Conservation (phyloP, 106 monocot genomes). For the Dendrobium chrysotoxum region DNA sequence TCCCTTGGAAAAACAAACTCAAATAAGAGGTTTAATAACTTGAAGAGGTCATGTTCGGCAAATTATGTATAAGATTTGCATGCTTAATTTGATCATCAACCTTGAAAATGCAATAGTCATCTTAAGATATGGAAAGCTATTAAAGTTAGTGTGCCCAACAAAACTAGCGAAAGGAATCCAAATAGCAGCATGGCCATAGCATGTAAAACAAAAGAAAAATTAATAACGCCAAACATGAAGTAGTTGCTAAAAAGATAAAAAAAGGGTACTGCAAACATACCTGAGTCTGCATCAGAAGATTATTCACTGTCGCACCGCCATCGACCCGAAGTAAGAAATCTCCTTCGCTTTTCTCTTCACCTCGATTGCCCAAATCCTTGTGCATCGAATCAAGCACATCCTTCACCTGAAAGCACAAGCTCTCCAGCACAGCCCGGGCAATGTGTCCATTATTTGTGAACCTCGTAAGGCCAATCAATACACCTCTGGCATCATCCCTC, state of each 20-base stretch:
- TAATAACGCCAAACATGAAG: background rate
- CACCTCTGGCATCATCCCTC: constrained; percentile 88
- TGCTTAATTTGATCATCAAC: background rate
- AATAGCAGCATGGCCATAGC: background rate
- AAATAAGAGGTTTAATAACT: background rate
- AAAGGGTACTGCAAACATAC: constrained; percentile 23
- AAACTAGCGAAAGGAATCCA: background rate
- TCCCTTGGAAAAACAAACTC: background rate
- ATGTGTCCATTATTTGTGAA: constrained; percentile 75
- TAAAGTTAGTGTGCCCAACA: background rate
- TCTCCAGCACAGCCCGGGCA: constrained; percentile 79
- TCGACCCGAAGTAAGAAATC: constrained; percentile 83
- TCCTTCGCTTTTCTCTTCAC: constrained; percentile 22
- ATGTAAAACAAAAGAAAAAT: background rate
- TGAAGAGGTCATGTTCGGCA: background rate
- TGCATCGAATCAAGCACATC: constrained; percentile 91
- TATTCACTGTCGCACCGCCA: constrained; percentile 88
- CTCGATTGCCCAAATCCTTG: constrained; percentile 50
- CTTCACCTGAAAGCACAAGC: constrained; percentile 96
- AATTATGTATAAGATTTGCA: background rate
- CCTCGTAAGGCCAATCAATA: constrained; percentile 73
- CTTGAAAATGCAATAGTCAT: too few relatives aligned
- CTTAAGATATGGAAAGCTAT: too few relatives aligned
- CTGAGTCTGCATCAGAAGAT: constrained; percentile 93
- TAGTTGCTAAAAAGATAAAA: background rate